Conservation (phyloP, 441 rosid species). For the Pelargonium citronellum region DNA sequence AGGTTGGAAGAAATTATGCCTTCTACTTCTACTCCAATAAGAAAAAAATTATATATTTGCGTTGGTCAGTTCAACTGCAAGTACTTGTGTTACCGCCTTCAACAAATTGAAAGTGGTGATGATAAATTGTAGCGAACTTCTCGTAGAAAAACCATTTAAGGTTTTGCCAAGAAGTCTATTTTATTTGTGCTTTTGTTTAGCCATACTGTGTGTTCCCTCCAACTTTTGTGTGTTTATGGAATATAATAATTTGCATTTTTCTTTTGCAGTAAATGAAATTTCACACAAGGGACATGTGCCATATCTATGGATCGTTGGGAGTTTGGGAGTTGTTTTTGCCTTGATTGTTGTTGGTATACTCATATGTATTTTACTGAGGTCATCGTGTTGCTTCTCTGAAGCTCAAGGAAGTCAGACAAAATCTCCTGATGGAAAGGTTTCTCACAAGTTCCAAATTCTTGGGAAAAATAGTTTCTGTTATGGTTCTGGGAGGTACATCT, state of each 20-base stretch:
- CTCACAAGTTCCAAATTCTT: conserved; percentile 77
- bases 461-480: conserved; percentile 81
- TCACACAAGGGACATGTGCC: conserved; percentile 51
- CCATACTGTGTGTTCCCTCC: neutral
- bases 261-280: conserved; percentile 40
- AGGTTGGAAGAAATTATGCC: conserved; percentile 32
- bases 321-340: conserved; percentile 58
- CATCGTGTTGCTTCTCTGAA: conserved; percentile 46
- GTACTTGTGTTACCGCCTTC: no score
- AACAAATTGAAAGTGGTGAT: neutral
- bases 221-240: neutral
- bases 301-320: conserved; percentile 80
- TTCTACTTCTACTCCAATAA: no score
- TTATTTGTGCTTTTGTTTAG: neutral
- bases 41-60: no score
- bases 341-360: conserved; percentile 45
- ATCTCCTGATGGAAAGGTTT: conserved; percentile 40
- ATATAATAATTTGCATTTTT: conserved; percentile 9
- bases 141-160: neutral
- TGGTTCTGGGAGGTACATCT: conserved; percentile 74
- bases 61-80: no score
- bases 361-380: conserved; percentile 51
- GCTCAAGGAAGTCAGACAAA: conserved; percentile 33
- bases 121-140: neutral
- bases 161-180: neutral